Evolutionary conservation across 768 basidiomycete species (phyloP).

Genomic region (Sporobolomyces phaffii): DNA sequence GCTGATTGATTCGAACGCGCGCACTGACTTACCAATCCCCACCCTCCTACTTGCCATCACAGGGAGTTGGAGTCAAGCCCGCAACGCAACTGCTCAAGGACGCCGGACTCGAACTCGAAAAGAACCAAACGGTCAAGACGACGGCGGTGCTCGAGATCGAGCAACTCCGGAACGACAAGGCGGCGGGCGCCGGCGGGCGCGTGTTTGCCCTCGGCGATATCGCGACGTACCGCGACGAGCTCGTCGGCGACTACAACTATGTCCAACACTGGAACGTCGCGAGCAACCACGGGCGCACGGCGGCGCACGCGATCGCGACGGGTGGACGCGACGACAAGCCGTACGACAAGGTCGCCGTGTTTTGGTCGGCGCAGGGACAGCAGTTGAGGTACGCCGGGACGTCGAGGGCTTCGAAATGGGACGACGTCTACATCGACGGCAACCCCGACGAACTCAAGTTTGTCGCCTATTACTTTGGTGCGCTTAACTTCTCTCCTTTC

Average conservation of each 20-base stretch:
- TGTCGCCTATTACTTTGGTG: slow-evolving; percentile 61
- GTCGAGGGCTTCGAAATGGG: slow-evolving; percentile 55
- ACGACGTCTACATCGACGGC: slow-evolving; percentile 73
- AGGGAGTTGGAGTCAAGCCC: slow-evolving; percentile 73
- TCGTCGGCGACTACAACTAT: slow-evolving; percentile 54
- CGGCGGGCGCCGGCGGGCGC: slow-evolving; percentile 46
- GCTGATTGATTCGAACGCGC: too few species aligned
- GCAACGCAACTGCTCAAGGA: slow-evolving; percentile 71
- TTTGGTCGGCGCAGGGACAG: slow-evolving; percentile 79
- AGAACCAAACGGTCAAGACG: slow-evolving; percentile 69
- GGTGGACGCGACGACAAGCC: slow-evolving; percentile 53
- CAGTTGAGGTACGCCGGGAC: slow-evolving; percentile 79
- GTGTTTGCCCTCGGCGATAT: slow-evolving; percentile 81
- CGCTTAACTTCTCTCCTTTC: too few species aligned
- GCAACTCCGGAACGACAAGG: slow-evolving; percentile 47
- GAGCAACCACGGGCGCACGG: slow-evolving; percentile 69
- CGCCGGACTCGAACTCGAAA: slow-evolving; percentile 62
- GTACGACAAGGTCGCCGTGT: slow-evolving; percentile 71
- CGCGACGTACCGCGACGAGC: slow-evolving; percentile 64
- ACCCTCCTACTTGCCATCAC: neutral
- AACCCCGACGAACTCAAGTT: slow-evolving; percentile 74
- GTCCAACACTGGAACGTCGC: slow-evolving; percentile 80
- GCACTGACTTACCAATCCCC: too few species aligned
- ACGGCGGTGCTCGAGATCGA: slow-evolving; percentile 64
- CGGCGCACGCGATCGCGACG: slow-evolving; percentile 69